These are phyloP conservation scores for Claviceps cyperi DNA, from an alignment of 2,329 filamentous ascomycete genomes.

Conservation along the genomic window DNA sequence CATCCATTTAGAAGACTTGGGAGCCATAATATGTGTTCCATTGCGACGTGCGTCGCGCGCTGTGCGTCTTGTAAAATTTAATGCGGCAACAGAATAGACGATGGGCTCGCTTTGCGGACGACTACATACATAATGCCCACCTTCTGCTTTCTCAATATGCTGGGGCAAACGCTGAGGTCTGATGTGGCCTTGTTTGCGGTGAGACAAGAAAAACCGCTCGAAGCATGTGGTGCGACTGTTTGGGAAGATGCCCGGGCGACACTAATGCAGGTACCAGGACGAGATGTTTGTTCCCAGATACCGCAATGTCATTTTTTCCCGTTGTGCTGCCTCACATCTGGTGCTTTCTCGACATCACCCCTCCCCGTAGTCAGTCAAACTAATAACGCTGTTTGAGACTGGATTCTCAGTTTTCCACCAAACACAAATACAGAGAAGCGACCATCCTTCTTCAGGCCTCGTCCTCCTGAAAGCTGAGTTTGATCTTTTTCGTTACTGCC, in stretches of 20 bases:
- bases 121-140: neutral
- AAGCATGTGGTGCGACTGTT: conserved; percentile 1
- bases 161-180: neutral
- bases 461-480: conserved; percentile 52
- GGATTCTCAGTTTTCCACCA: neutral
- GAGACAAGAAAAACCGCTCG: neutral
- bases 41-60: neutral
- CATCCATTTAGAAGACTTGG: conserved; percentile 21
- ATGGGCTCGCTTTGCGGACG: neutral
- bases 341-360: neutral
- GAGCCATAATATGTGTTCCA: neutral
- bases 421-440: neutral
- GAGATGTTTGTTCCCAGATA: neutral
- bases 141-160: neutral
- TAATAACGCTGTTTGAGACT: too few species aligned
- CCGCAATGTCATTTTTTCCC: neutral
- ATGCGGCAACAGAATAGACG: neutral
- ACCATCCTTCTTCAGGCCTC: conserved; percentile 20
- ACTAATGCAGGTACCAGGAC: neutral
- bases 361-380: neutral
- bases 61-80: neutral
- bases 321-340: neutral
- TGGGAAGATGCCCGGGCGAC: neutral
- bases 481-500: conserved; percentile 43
- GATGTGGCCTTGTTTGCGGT: neutral